phyloP scores from a whole-genome alignment of 495 filamentous ascomycete genomes.

The Evansstolkia leycettana region DNA sequence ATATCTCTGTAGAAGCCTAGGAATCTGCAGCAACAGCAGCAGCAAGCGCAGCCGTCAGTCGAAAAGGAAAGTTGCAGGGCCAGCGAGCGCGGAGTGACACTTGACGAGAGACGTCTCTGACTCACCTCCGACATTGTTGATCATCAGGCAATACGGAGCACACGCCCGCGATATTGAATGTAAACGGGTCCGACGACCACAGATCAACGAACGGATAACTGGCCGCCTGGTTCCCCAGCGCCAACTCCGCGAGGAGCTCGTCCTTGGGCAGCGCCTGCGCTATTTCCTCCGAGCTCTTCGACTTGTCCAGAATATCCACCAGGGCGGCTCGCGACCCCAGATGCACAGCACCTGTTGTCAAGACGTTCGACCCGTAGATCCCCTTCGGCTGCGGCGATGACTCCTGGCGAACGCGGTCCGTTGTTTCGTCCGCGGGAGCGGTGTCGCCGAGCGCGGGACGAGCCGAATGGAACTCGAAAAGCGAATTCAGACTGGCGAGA shows the following conservation, averaged over 20 bases:
- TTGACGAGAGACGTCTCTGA: constrained; percentile 8
- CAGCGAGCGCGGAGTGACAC: neutral
- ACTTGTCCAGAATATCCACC: constrained; percentile 34
- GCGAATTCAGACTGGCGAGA: constrained; percentile 22
- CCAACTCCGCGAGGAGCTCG: constrained; percentile 68
- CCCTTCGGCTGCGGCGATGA: constrained; percentile 20
- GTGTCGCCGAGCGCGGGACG: constrained; percentile 5
- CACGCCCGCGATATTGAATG: constrained; percentile 56
- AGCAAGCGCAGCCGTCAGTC: no score
- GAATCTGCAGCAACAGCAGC: constrained; percentile 30
- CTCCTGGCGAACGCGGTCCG: constrained; percentile 2
- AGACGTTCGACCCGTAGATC: constrained; percentile 34
- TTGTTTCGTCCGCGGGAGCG: neutral
- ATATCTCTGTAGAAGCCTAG: constrained; percentile 67
- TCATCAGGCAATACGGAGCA: constrained; percentile 55
- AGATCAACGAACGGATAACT: constrained; percentile 67
- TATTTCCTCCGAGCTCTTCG: constrained; percentile 22
- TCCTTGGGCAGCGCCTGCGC: constrained; percentile 54
- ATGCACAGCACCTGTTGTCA: constrained; percentile 39
- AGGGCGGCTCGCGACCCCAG: constrained; percentile 43
- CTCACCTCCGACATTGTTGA: constrained; percentile 46
- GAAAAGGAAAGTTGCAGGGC: no score
- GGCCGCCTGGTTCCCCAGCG: constrained; percentile 64
- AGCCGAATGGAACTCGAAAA: constrained; percentile 22
- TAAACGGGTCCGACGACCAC: constrained; percentile 52